These are phyloP conservation scores for Neonectria magnoliae DNA, from an alignment of 2,329 filamentous ascomycete species.

Conservation along the genomic window DNA sequence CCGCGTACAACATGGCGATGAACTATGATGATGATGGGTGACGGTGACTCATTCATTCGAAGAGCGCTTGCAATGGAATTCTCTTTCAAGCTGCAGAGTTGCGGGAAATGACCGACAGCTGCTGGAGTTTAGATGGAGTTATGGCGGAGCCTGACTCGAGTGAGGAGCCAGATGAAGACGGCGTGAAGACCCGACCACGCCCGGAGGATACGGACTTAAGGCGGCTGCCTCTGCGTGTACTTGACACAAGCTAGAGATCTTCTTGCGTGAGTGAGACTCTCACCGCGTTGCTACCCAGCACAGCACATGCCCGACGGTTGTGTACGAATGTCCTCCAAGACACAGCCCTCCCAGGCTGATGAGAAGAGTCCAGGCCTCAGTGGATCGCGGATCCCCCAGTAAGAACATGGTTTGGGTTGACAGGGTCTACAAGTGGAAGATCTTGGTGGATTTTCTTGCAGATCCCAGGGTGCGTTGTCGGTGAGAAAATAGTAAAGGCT, in stretches of 20 bases:
- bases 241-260: not conserved
- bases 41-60: not conserved
- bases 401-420: slow-evolving; percentile 16
- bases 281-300: not conserved
- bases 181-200: slow-evolving; percentile 23
- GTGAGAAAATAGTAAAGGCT: not conserved
- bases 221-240: not conserved
- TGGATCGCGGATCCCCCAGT: slow-evolving; percentile 11
- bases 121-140: slow-evolving; percentile 24
- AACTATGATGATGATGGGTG: not conserved
- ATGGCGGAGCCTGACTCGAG: slow-evolving; percentile 8
- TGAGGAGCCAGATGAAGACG: slow-evolving; percentile 13
- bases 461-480: slow-evolving; percentile 15
- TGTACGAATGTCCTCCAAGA: slow-evolving; percentile 1
- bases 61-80: not conserved
- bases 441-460: slow-evolving; percentile 13
- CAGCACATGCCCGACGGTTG: not conserved
- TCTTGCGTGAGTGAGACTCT: not conserved
- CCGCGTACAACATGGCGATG: not conserved
- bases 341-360: slow-evolving; percentile 16
- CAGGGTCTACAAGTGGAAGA: slow-evolving; percentile 16
- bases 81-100: slow-evolving; percentile 8
- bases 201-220: slow-evolving; percentile 39
- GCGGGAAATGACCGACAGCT: slow-evolving; percentile 17
- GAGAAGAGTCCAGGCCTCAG: slow-evolving; percentile 13